A percentile compares a stretch with the other conserved stretches of the same genome.
Conservation (phyloP, 306 rosid species). For the Albizia julibrissin region DNA sequence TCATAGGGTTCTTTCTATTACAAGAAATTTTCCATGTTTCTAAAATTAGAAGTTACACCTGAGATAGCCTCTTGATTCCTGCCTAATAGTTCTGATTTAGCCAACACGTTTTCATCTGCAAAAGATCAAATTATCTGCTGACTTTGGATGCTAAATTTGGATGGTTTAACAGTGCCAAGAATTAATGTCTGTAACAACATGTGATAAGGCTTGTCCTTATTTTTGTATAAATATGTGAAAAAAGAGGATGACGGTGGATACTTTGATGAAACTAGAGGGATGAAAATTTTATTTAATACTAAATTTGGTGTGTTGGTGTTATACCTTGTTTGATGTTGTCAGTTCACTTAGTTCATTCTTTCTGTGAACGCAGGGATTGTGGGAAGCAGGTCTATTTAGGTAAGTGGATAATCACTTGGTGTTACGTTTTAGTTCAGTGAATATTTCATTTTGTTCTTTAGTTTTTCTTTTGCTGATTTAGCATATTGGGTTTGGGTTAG, state of each 20-base stretch:
- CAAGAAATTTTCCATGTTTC: neutral
- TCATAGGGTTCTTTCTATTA: neutral
- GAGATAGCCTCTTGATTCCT: neutral
- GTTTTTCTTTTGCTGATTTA: neutral
- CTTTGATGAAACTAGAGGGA: neutral
- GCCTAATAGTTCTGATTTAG: neutral
- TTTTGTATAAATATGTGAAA: neutral
- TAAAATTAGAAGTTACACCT: neutral
- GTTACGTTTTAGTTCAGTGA: neutral
- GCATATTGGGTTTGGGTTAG: slow-evolving; percentile 34
- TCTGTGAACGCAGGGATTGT: slow-evolving; percentile 63
- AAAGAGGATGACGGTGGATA: neutral
- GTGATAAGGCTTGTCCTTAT: neutral
- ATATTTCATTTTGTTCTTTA: neutral
- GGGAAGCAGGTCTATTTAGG: slow-evolving; percentile 91
- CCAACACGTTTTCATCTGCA: neutral
- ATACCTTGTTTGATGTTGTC: slow-evolving; percentile 13
- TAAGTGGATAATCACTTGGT: slow-evolving; percentile 31
- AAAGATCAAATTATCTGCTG: neutral
- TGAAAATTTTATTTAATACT: neutral
- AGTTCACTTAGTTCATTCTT: slow-evolving; percentile 1
- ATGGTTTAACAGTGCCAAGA: neutral
- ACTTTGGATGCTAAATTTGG: neutral
- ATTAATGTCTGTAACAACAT: neutral
- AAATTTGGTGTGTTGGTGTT: neutral